Base-by-base conservation (phyloP, 495 filamentous ascomycete genomes). In the Arthonia radiata region DNA sequence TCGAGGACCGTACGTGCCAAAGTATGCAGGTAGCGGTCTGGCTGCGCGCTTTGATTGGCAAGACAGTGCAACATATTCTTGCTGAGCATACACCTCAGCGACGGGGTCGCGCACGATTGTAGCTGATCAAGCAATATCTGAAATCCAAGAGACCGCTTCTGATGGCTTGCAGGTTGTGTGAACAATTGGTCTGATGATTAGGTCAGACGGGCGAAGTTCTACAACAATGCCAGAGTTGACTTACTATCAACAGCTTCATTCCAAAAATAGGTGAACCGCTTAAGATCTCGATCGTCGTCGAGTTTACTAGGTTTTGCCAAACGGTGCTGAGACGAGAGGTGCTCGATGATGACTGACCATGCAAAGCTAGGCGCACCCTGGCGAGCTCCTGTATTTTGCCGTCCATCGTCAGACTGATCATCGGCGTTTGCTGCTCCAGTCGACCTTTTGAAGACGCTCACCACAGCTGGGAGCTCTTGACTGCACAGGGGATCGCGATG, bases 11-110 rank as follows among this genome's bases (percentile, higher is more conserved):
- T 77, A 28, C 69, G 50, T 3, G 86, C 80, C 29, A 71, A 67
- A 3, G 67, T 64, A 52, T 92, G 74, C 15, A 94, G 59, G 39
- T 81, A 86, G 14, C 83, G 65, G 28, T 86, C 75, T 25, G 71
- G 51, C n/a, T 80, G 71, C 0, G 71, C 59, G 3, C 86, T 63
- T 30, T 94, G 89, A 43, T 91, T 90, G 46, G 71, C 75, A 24
- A 93, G 46, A 40, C 70, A 83, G 18, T 69, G 61, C n/a, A n/a
- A n/a, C n/a, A n/a, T n/a, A n/a, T n/a, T n/a, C n/a, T n/a, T n/a
- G n/a, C n/a, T n/a, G n/a, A n/a, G n/a, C n/a, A n/a, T n/a, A n/a
- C n/a, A n/a, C n/a, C n/a, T n/a, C n/a, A n/a, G n/a, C n/a, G n/a
- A n/a, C n/a, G n/a, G n/a, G n/a, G n/a, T n/a, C n/a, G n/a, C n/a